These are phyloP conservation scores for Stentor roeselii DNA, from an alignment of 73 alveolate genomes.

Conservation along the genomic window DNA sequence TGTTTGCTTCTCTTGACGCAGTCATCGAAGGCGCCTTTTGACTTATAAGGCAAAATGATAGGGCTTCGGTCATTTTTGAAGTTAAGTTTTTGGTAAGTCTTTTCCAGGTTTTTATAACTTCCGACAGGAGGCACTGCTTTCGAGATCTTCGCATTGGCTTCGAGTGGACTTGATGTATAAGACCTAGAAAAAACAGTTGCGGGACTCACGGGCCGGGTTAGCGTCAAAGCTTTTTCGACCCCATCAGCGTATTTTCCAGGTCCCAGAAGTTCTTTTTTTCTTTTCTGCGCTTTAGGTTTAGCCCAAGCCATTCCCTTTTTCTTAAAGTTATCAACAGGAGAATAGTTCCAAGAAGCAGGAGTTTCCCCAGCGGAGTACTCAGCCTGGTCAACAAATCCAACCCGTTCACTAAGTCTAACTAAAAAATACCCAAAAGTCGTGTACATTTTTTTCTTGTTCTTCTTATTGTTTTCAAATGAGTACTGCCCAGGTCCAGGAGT, in stretches of 20 bases:
- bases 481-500: constrained; percentile 10
- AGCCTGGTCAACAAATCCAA: too few species aligned
- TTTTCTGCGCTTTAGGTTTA: not conserved
- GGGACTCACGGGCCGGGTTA: not conserved
- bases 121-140: not conserved
- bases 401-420: not conserved
- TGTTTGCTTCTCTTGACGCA: not conserved
- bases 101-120: not conserved
- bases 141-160: not conserved
- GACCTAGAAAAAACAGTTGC: not conserved
- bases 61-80: not conserved
- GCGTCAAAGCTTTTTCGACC: not conserved
- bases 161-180: not conserved
- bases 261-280: not conserved
- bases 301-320: not conserved
- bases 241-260: constrained; percentile 3
- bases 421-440: not conserved
- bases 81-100: not conserved
- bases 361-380: not conserved
- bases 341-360: not conserved
- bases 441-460: not conserved
- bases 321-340: not conserved
- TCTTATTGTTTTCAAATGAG: not conserved
- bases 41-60: not conserved
- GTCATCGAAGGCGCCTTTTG: not conserved